Evolutionary conservation across 2,329 filamentous ascomycete species (phyloP).

Genomic region (Cytospora chrysosperma): DNA sequence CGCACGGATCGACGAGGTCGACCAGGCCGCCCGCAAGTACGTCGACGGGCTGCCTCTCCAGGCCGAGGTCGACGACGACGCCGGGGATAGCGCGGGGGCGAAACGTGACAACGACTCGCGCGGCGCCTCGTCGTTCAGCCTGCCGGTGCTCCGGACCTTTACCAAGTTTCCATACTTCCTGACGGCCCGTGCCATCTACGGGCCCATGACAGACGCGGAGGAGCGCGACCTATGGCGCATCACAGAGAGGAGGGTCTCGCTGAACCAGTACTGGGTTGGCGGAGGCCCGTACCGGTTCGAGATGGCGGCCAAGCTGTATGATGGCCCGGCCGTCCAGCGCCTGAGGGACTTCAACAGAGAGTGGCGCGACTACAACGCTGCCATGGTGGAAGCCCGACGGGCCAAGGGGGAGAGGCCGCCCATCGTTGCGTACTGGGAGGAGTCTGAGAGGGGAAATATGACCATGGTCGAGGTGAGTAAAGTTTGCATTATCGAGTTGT

Average conservation of each 20-base stretch:
- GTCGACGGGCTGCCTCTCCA: background rate
- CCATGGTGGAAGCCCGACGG: background rate
- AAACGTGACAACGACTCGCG: too few relatives aligned
- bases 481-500: too few relatives aligned
- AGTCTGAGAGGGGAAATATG: background rate
- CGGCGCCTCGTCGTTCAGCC: background rate
- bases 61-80: background rate
- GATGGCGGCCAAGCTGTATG: too few relatives aligned
- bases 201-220: background rate
- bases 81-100: background rate
- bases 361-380: background rate
- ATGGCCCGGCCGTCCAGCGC: background rate
- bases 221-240: background rate
- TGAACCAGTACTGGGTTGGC: background rate
- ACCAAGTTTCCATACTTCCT: constrained; percentile 4
- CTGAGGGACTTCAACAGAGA: background rate
- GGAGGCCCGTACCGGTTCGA: background rate
- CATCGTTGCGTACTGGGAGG: background rate
- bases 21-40: background rate
- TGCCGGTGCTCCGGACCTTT: background rate
- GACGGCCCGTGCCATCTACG: background rate
- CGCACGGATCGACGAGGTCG: background rate
- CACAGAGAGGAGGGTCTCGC: background rate
- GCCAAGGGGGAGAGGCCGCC: background rate
- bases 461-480: background rate